Conservation (phyloP, 2,329 filamentous ascomycete genomes). For the Orbilia blumenaviensis region DNA sequence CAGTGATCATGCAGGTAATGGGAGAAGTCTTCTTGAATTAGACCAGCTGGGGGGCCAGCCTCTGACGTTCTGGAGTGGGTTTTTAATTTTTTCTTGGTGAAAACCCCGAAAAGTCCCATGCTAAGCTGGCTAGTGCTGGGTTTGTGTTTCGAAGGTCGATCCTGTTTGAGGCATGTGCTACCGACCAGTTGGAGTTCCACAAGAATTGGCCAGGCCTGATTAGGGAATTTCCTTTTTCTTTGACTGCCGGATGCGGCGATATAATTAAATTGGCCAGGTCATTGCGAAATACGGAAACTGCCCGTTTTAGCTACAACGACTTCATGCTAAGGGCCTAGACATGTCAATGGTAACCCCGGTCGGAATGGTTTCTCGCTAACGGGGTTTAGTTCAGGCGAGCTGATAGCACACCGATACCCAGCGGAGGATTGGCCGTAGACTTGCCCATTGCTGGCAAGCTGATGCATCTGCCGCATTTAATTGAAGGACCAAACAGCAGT, state of each 20-base stretch:
- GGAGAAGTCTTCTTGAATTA: not conserved
- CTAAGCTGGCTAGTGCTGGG: not conserved
- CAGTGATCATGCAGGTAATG: not conserved
- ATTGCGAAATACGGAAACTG: slow-evolving; percentile 6
- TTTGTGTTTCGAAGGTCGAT: slow-evolving; percentile 4
- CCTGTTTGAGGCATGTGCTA: slow-evolving; percentile 36
- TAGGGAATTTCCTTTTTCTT: not conserved
- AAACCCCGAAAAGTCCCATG: slow-evolving; percentile 11
- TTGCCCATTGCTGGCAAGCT: slow-evolving; percentile 45
- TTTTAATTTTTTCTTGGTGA: not conserved
- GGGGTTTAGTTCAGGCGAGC: slow-evolving; percentile 40
- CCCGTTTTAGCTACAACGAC: not conserved
- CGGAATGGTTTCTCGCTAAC: slow-evolving; percentile 40
- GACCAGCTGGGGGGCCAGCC: slow-evolving; percentile 26
- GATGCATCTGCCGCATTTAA: slow-evolving; percentile 46
- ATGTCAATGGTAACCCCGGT: slow-evolving; percentile 13
- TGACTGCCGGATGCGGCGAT: not conserved
- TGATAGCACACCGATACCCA: slow-evolving; percentile 32
- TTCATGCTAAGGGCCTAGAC: slow-evolving; percentile 1
- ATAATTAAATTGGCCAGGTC: not conserved
- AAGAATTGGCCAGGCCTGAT: not conserved
- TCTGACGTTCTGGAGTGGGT: slow-evolving; percentile 20
- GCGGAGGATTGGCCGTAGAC: slow-evolving; percentile 27
- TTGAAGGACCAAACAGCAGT: slow-evolving; percentile 37
- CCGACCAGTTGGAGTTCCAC: slow-evolving; percentile 30